phyloP scores from a whole-genome alignment of 106 monocot genomes.

The Dendrobium catenatum region DNA sequence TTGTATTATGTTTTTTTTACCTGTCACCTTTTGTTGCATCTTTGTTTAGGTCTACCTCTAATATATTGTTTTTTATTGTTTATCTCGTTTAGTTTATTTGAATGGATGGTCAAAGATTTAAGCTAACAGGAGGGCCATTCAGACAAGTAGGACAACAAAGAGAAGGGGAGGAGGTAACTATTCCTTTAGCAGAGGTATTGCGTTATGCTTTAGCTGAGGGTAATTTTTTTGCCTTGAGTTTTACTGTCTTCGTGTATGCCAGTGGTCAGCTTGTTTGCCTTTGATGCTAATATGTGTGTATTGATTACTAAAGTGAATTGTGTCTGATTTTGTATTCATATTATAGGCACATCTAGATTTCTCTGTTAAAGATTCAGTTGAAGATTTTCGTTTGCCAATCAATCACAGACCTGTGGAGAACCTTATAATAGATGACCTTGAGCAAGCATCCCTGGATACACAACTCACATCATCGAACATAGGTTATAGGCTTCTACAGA shows the following conservation, averaged over 20 bases:
- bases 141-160: neutral
- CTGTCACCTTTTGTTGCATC: neutral
- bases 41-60: neutral
- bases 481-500: conserved; percentile 90
- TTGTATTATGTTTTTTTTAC: neutral
- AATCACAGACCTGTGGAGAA: conserved; percentile 84
- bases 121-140: neutral
- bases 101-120: conserved; percentile 11
- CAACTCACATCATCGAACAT: conserved; percentile 85
- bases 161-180: neutral
- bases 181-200: neutral
- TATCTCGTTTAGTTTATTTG: neutral
- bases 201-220: neutral
- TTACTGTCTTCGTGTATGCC: neutral
- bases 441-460: conserved; percentile 91
- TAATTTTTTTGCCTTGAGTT: neutral
- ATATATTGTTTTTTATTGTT: neutral
- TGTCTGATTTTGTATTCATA: neutral
- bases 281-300: neutral
- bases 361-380: conserved; percentile 26
- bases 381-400: conserved; percentile 88
- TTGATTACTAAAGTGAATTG: neutral
- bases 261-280: neutral
- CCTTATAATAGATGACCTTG: conserved; percentile 70
- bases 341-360: conserved; percentile 25